These are phyloP conservation scores for Adenanthera pavonina DNA, from an alignment of 306 rosid genomes.

Conservation along the genomic window DNA sequence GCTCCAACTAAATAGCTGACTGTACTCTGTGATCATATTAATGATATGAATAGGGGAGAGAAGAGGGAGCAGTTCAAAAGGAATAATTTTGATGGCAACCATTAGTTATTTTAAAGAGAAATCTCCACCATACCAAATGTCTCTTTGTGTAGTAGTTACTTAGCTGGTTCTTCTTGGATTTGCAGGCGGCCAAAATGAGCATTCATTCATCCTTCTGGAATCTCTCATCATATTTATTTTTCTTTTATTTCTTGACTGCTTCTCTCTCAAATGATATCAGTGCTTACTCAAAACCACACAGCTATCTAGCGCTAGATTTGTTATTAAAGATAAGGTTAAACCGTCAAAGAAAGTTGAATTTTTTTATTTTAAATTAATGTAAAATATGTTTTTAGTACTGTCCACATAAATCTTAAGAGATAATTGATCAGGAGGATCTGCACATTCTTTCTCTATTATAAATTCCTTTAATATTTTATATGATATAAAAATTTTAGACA, in stretches of 20 bases:
- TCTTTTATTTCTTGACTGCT: conserved; percentile 24
- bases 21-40: conserved; percentile 33
- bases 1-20: conserved; percentile 40
- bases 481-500: no score
- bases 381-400: background rate
- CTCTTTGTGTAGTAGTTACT: conserved; percentile 48
- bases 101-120: conserved; percentile 42
- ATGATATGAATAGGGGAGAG: conserved; percentile 22
- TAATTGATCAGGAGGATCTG: background rate
- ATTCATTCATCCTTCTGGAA: background rate
- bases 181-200: conserved; percentile 45
- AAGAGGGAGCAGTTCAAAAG: conserved; percentile 62
- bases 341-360: background rate
- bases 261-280: conserved; percentile 38
- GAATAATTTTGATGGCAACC: conserved; percentile 57
- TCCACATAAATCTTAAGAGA: background rate
- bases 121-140: conserved; percentile 57
- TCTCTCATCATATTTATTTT: background rate
- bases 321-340: conserved; percentile 15
- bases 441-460: background rate
- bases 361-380: background rate
- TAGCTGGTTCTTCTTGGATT: conserved; percentile 50
- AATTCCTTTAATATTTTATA: background rate
- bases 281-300: conserved; percentile 36
- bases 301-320: conserved; percentile 27